A percentile compares a stretch with the other conserved stretches of the same genome.
phyloP scores from a whole-genome alignment of 345 rosid species.

The Acer saccharum region DNA sequence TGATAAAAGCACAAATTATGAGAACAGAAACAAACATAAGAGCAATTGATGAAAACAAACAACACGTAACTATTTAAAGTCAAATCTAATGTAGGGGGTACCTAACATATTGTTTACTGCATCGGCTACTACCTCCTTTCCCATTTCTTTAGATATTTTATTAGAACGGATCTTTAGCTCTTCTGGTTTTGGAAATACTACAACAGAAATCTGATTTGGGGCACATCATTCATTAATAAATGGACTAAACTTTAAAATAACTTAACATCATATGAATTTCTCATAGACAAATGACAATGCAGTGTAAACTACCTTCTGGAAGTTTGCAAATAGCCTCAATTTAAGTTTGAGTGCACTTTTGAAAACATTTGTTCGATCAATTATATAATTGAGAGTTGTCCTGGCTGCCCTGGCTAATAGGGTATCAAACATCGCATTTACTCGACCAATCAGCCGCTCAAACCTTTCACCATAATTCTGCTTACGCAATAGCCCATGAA shows the following conservation, averaged over 20 bases:
- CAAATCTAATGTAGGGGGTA: background rate
- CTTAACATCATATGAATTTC: background rate
- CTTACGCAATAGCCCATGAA: slow-evolving; percentile 33
- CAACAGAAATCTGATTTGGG: slow-evolving; percentile 33
- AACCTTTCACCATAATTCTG: slow-evolving; percentile 31
- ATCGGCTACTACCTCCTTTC: slow-evolving; percentile 36
- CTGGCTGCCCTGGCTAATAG: slow-evolving; percentile 35
- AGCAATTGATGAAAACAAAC: background rate
- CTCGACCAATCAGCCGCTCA: slow-evolving; percentile 26
- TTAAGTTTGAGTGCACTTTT: slow-evolving; percentile 38
- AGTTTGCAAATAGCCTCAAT: slow-evolving; percentile 31
- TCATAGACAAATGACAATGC: background rate
- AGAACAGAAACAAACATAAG: background rate
- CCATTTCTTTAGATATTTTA: slow-evolving; percentile 40
- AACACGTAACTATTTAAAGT: background rate
- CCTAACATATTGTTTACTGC: slow-evolving; percentile 35
- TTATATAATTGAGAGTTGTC: slow-evolving; percentile 32
- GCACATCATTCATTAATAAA: background rate
- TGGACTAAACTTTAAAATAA: background rate
- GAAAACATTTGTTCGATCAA: slow-evolving; percentile 44
- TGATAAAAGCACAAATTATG: background rate
- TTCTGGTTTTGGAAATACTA: slow-evolving; percentile 33
- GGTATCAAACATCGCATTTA: slow-evolving; percentile 28
- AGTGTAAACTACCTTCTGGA: slow-evolving; percentile 27
- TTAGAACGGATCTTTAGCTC: slow-evolving; percentile 25